Conservation (phyloP, 805 yeast species). For the Wickerhamiella dianesei region DNA sequence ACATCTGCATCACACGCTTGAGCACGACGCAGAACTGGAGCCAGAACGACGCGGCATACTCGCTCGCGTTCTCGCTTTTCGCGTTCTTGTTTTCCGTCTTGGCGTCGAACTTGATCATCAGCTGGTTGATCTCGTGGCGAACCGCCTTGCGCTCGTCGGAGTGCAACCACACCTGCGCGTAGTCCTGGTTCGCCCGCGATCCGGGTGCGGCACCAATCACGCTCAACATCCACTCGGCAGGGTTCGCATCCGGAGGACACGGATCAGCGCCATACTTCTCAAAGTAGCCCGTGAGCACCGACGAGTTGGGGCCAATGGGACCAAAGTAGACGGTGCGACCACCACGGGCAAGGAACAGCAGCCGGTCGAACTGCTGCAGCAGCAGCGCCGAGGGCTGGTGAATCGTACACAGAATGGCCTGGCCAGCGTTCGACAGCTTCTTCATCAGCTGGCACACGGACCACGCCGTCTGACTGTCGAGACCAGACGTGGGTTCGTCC, state of each 20-base stretch:
- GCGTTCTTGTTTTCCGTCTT: slow-evolving; percentile 17
- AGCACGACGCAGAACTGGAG: slow-evolving; percentile 33
- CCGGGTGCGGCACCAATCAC: slow-evolving; percentile 76
- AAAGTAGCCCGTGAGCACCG: slow-evolving; percentile 46
- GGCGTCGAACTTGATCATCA: slow-evolving; percentile 23
- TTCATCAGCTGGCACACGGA: slow-evolving; percentile 53
- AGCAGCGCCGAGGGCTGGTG: slow-evolving; percentile 67
- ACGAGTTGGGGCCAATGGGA: slow-evolving; percentile 55
- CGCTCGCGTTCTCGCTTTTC: slow-evolving; percentile 15
- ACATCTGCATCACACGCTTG: slow-evolving; percentile 31
- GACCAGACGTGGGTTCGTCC: slow-evolving; percentile 65
- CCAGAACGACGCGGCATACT: slow-evolving; percentile 36
- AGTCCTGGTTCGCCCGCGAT: slow-evolving; percentile 43
- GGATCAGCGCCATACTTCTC: slow-evolving; percentile 60
- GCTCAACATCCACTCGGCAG: slow-evolving; percentile 64
- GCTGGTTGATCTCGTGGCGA: slow-evolving; percentile 26
- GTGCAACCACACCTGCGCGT: slow-evolving; percentile 48
- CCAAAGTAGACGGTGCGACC: slow-evolving; percentile 76
- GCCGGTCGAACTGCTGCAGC: slow-evolving; percentile 53
- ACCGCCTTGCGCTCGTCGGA: slow-evolving; percentile 31
- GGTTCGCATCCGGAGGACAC: slow-evolving; percentile 49
- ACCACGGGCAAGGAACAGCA: slow-evolving; percentile 55
- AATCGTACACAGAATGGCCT: slow-evolving; percentile 62
- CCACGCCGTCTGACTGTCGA: slow-evolving; percentile 54
- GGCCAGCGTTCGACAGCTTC: slow-evolving; percentile 56